These are phyloP conservation scores for Mallotus repandus DNA, from an alignment of 441 rosid genomes.

Conservation along the genomic window DNA sequence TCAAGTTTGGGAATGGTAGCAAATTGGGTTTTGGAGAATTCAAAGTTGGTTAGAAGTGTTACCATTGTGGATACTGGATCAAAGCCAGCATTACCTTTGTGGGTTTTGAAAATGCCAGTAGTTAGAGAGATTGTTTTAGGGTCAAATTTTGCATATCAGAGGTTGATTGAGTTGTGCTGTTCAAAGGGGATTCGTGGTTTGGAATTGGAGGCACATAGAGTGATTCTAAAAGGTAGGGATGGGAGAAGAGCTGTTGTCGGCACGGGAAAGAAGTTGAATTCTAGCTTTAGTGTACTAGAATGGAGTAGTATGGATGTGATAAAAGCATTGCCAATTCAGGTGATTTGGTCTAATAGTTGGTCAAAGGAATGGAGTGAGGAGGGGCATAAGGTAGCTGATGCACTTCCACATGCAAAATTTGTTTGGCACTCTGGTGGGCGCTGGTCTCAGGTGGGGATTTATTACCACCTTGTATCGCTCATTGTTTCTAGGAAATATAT, in stretches of 20 bases:
- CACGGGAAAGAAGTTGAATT: constrained; percentile 60
- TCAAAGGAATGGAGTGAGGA: constrained; percentile 71
- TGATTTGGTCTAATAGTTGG: constrained; percentile 75
- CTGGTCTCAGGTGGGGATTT: constrained; percentile 86
- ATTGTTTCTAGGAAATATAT: too few species aligned
- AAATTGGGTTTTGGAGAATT: constrained; percentile 67
- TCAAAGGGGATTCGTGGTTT: constrained; percentile 45
- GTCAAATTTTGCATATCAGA: constrained; percentile 42
- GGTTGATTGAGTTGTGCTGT: constrained; percentile 60
- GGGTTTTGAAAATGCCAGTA: constrained; percentile 55
- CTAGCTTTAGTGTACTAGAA: constrained; percentile 67
- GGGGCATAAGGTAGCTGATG: constrained; percentile 53
- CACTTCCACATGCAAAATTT: constrained; percentile 72
- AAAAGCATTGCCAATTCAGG: constrained; percentile 62
- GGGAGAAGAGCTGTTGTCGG: constrained; percentile 62
- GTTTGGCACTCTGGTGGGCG: constrained; percentile 69
- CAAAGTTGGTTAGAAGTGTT: constrained; percentile 55
- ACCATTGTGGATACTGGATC: constrained; percentile 68
- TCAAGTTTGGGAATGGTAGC: constrained; percentile 71
- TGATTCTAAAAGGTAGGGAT: constrained; percentile 67
- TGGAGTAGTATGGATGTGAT: constrained; percentile 68
- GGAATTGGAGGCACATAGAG: constrained; percentile 64
- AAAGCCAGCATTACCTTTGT: constrained; percentile 68
- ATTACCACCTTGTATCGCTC: not conserved
- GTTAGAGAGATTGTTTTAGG: constrained; percentile 59